Base-by-base conservation (phyloP, 2,329 filamentous ascomycete genomes). In the Fulvia fulva region DNA sequence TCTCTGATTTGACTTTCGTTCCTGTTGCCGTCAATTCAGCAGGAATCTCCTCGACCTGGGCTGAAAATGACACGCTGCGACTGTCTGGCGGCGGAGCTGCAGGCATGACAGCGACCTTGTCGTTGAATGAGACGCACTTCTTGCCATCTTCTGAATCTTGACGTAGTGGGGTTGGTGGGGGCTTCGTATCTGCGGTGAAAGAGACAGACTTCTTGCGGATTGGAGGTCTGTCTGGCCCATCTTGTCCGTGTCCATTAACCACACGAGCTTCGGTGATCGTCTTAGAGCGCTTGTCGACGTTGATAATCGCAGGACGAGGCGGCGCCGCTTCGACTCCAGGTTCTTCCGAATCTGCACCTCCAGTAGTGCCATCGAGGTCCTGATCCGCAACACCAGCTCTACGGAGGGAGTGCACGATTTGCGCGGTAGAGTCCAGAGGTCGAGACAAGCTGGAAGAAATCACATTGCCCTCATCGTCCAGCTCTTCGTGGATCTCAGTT, bases 391-490 rank as follows among this genome's bases (percentile, higher is more conserved):
- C 77, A 1, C 91, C 91, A n/a, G 86, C 90, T 72, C 92, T 92
- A 67, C 87, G 80, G 57, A 97, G 75, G 0, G 86, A 83, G 52
- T 93, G 86, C 16, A 89, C 72, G 3, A 97, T 78, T 64, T 89
- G 83, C 8, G 85, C 79, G 19, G 88, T 83, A 14, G 82, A 78
- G 53, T 87, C 83, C 6, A 87, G 87, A 0, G 91, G 88, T n/a
- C 76, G 73, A 3, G 70, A 71, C 23, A 79, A 65, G 1, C 70
- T 74, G 63, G 75, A 76, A 1, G 77, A 89, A 51, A 96, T 74
- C 3, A 97, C 83, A 68, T 96, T 94, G 56, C 87, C 94, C 11
- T 96, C 84, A 8, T 97, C 92, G 69, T 97, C 94, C 23, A 97
- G 79, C 76, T 96, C 86, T 74, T 99, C 94, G 55, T 91, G 80